Conservation (phyloP, 331 rosid species). For the Pyracantha coccinea region DNA sequence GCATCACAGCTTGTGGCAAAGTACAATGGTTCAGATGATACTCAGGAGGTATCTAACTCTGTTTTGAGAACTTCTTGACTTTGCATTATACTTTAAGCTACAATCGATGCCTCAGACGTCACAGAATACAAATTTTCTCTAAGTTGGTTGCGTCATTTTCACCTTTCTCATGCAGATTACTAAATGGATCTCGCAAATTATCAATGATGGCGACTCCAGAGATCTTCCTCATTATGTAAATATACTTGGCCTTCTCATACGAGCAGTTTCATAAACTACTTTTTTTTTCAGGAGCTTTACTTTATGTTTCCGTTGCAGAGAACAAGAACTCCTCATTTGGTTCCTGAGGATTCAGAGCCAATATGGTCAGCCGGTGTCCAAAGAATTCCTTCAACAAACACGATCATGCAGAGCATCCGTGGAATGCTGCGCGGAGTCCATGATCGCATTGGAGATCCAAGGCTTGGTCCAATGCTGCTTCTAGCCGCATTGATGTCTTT, state of each 20-base stretch:
- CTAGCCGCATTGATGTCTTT: slow-evolving; percentile 69
- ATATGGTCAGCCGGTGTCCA: slow-evolving; percentile 49
- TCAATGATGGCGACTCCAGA: slow-evolving; percentile 78
- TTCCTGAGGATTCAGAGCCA: slow-evolving; percentile 62
- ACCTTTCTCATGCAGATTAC: slow-evolving; percentile 38
- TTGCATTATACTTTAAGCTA: not conserved
- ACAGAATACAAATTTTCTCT: not conserved
- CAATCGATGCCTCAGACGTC: not conserved
- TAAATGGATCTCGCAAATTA: slow-evolving; percentile 63
- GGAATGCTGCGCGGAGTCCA: slow-evolving; percentile 31
- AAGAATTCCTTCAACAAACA: slow-evolving; percentile 31
- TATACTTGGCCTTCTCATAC: not conserved
- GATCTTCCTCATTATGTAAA: slow-evolving; percentile 86
- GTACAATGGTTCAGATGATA: slow-evolving; percentile 68
- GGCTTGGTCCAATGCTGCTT: slow-evolving; percentile 77
- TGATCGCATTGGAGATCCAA: slow-evolving; percentile 57
- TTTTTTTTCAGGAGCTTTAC: not conserved
- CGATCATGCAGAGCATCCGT: slow-evolving; percentile 33
- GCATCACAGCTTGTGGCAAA: slow-evolving; percentile 87
- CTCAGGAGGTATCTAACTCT: slow-evolving; percentile 46
- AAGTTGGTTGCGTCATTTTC: not conserved
- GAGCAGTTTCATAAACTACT: not conserved
- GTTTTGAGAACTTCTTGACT: not conserved
- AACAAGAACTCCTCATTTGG: slow-evolving; percentile 62
- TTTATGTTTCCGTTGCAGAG: slow-evolving; percentile 35